Percentiles rank a stretch among this genome's conserved stretches.
Evolutionary conservation across 768 basidiomycete species (phyloP).

Genomic region (Fistulinella prunicolor): DNA sequence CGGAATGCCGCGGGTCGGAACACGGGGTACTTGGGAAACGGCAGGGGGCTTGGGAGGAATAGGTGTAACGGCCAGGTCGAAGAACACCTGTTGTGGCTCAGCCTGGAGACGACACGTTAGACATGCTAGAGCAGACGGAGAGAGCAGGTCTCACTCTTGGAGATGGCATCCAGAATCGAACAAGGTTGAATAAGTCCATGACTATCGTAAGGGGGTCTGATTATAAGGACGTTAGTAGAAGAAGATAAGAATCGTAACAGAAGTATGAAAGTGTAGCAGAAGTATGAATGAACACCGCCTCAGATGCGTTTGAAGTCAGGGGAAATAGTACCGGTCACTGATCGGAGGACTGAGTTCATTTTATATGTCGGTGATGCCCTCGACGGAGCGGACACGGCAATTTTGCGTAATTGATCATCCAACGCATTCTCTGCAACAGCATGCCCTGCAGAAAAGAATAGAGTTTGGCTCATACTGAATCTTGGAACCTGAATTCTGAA

Average conservation of each 20-base stretch:
- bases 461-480: background rate
- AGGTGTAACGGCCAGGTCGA: slow-evolving; percentile 35
- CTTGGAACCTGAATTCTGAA: slow-evolving; percentile 2
- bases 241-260: slow-evolving; percentile 14
- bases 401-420: slow-evolving; percentile 22
- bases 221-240: slow-evolving; percentile 20
- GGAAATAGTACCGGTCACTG: slow-evolving; percentile 8
- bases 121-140: background rate
- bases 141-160: slow-evolving; percentile 22
- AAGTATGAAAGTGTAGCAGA: slow-evolving; percentile 13
- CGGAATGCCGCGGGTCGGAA: slow-evolving; percentile 42
- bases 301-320: slow-evolving; percentile 19
- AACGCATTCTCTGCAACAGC: background rate
- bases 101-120: slow-evolving; percentile 22
- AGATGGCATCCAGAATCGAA: slow-evolving; percentile 18
- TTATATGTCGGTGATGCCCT: slow-evolving; percentile 27
- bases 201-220: slow-evolving; percentile 20
- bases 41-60: slow-evolving; percentile 21
- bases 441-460: slow-evolving; percentile 10
- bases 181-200: slow-evolving; percentile 28
- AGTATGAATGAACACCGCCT: slow-evolving; percentile 20
- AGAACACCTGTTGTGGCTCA: slow-evolving; percentile 37
- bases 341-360: slow-evolving; percentile 15
- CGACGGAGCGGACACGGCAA: slow-evolving; percentile 22
- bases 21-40: slow-evolving; percentile 15